Percentiles rank a stretch among this genome's conserved stretches.
phyloP scores from a whole-genome alignment of 352 stramenopile species.

The Globisporangium parvum region DNA sequence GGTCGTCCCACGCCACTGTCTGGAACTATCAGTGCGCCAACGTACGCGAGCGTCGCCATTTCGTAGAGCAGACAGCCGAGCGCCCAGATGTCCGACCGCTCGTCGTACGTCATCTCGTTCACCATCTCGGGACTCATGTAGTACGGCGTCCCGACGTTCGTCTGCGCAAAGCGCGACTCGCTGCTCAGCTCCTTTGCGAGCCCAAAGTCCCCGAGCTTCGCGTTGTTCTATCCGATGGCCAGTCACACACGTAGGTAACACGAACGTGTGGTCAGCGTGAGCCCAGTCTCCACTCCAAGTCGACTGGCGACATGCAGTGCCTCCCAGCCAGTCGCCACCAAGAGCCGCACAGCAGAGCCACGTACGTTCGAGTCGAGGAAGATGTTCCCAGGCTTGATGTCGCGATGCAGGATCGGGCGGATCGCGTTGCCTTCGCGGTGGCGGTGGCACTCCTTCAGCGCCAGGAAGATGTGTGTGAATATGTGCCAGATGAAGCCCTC shows the following conservation, averaged over 20 bases:
- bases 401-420: slow-evolving; percentile 84
- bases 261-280: neutral
- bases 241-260: too few species aligned
- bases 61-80: slow-evolving; percentile 90
- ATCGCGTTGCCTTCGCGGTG: slow-evolving; percentile 77
- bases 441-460: slow-evolving; percentile 88
- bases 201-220: slow-evolving; percentile 90
- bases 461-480: slow-evolving; percentile 90
- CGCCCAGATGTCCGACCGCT: slow-evolving; percentile 90
- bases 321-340: slow-evolving; percentile 1
- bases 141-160: slow-evolving; percentile 90
- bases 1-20: too few species aligned
- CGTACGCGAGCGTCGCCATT: slow-evolving; percentile 80
- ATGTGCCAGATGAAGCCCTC: slow-evolving; percentile 92
- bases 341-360: slow-evolving; percentile 7
- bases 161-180: slow-evolving; percentile 87
- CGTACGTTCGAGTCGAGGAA: slow-evolving; percentile 87
- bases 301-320: neutral
- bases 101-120: slow-evolving; percentile 91
- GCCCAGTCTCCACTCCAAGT: too few species aligned
- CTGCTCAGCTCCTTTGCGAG: slow-evolving; percentile 89
- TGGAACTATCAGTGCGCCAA: slow-evolving; percentile 4
- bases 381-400: slow-evolving; percentile 92
- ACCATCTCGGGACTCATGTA: slow-evolving; percentile 93
- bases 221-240: slow-evolving; percentile 72